Evolutionary conservation across 208 protist species (phyloP).

Genomic region (Crithidia brevicula): DNA sequence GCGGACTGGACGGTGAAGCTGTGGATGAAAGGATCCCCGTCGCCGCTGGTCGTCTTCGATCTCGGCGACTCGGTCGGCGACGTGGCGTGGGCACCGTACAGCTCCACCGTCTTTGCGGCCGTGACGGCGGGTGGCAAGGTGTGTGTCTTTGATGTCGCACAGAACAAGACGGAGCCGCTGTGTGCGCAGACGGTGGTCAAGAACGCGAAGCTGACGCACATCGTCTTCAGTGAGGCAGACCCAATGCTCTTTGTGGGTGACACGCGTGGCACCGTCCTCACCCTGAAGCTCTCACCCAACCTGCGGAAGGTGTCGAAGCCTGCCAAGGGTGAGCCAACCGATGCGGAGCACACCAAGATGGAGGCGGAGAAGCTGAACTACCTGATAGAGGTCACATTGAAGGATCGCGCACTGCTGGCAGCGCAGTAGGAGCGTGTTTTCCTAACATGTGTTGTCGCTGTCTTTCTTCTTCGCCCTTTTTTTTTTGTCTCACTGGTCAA

Average conservation of each 20-base stretch:
- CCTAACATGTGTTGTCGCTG: neutral
- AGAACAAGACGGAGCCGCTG: slow-evolving; percentile 97
- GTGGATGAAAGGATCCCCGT: slow-evolving; percentile 89
- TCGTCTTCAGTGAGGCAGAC: slow-evolving; percentile 94
- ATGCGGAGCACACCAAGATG: slow-evolving; percentile 43
- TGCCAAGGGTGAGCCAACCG: slow-evolving; percentile 73
- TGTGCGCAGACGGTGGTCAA: slow-evolving; percentile 96
- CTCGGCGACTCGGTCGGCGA: slow-evolving; percentile 96
- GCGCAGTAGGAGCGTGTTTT: slow-evolving; percentile 1
- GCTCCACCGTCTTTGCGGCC: slow-evolving; percentile 96
- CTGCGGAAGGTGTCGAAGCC: slow-evolving; percentile 85
- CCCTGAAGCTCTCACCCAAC: slow-evolving; percentile 97
- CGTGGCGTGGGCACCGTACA: slow-evolving; percentile 97
- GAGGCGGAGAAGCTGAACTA: slow-evolving; percentile 92
- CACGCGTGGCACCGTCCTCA: slow-evolving; percentile 93
- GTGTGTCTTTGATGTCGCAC: slow-evolving; percentile 91
- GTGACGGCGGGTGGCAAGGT: slow-evolving; percentile 96
- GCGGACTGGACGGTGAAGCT: slow-evolving; percentile 98
- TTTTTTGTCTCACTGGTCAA: slow-evolving; percentile 14
- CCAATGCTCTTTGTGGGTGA: slow-evolving; percentile 97
- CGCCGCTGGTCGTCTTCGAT: slow-evolving; percentile 96
- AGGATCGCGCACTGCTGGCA: slow-evolving; percentile 88
- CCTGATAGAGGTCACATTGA: slow-evolving; percentile 91
- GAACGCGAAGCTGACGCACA: slow-evolving; percentile 96
- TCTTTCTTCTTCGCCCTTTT: neutral